Percentiles rank a stretch among this genome's conserved stretches.
Evolutionary conservation across 148 eudicot species (phyloP).

Genomic region (Linanthus parryae): DNA sequence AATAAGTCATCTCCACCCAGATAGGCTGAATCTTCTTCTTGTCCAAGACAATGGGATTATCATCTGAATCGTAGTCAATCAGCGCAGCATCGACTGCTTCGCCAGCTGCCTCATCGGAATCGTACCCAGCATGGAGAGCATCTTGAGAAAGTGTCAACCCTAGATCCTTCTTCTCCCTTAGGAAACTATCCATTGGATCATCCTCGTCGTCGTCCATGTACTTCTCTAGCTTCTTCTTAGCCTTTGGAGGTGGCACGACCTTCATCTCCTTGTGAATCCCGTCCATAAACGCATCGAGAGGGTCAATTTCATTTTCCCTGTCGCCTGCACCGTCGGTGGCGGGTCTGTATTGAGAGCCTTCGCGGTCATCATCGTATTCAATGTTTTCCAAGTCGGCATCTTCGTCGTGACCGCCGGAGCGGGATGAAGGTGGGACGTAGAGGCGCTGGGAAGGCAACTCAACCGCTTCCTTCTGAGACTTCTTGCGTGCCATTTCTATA

Average conservation of each 20-base stretch:
- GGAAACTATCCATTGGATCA: slow-evolving; percentile 82
- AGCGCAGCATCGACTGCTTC: slow-evolving; percentile 94
- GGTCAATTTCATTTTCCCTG: slow-evolving; percentile 93
- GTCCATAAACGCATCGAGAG: slow-evolving; percentile 94
- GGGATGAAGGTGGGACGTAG: slow-evolving; percentile 76
- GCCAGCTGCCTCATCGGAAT: slow-evolving; percentile 96
- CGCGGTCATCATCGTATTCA: slow-evolving; percentile 46
- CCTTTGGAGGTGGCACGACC: slow-evolving; percentile 59
- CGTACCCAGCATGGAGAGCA: slow-evolving; percentile 75
- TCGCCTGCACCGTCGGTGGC: too few relatives aligned
- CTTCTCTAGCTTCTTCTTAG: too few relatives aligned
- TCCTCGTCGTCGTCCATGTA: slow-evolving; percentile 81
- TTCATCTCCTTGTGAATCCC: slow-evolving; percentile 87
- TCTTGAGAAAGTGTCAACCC: slow-evolving; percentile 81
- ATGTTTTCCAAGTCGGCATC: slow-evolving; percentile 89
- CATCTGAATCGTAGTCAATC: slow-evolving; percentile 91
- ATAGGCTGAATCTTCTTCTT: slow-evolving; percentile 93
- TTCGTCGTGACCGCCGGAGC: slow-evolving; percentile 82
- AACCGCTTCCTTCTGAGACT: too few relatives aligned
- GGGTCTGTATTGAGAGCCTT: neutral
- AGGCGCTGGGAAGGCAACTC: slow-evolving; percentile 53
- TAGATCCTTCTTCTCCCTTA: slow-evolving; percentile 83
- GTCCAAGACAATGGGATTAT: slow-evolving; percentile 79
- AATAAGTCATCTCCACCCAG: too few relatives aligned
- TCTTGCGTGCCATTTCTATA: too few relatives aligned